A percentile compares a stretch with the other conserved stretches of the same genome.
Evolutionary conservation across 768 basidiomycete species (phyloP).

Genomic region (Chalciporus piperatus): DNA sequence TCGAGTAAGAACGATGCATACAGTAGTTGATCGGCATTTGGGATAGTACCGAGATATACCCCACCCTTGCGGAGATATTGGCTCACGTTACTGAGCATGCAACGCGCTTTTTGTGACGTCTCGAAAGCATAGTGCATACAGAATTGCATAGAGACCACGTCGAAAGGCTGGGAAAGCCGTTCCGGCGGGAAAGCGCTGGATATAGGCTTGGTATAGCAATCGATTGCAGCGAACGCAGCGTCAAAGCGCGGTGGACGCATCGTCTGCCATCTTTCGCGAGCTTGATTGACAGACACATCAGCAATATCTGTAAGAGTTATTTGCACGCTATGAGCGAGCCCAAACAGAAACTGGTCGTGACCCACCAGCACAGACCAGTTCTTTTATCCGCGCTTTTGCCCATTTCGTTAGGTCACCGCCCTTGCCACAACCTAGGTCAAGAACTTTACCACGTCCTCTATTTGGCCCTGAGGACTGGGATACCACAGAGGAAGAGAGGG

Average conservation of each 20-base stretch:
- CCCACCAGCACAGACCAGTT: conserved; percentile 80
- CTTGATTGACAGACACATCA: conserved; percentile 83
- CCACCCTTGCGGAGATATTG: conserved; percentile 80
- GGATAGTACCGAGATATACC: conserved; percentile 95
- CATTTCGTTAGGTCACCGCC: conserved; percentile 97
- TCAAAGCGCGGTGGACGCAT: conserved; percentile 57
- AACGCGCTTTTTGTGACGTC: conserved; percentile 76
- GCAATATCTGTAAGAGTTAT: conserved; percentile 69
- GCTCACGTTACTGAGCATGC: conserved; percentile 91
- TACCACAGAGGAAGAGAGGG: conserved; percentile 42
- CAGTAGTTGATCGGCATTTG: conserved; percentile 83
- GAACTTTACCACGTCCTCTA: conserved; percentile 63
- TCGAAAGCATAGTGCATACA: conserved; percentile 99
- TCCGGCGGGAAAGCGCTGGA: conserved; percentile 63
- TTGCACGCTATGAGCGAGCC: background rate
- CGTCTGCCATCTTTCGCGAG: conserved; percentile 64
- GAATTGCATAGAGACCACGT: conserved; percentile 98
- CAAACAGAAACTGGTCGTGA: conserved; percentile 11
- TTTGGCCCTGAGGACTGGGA: conserved; percentile 23
- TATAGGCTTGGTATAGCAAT: conserved; percentile 81
- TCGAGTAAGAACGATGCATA: conserved; percentile 40
- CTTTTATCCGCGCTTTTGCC: conserved; percentile 78
- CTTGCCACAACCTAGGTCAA: conserved; percentile 99
- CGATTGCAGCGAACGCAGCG: conserved; percentile 80
- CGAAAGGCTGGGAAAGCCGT: conserved; percentile 68